Evolutionary conservation across 2,329 filamentous ascomycete species (phyloP).

Genomic region (Fusarium nematophilum): DNA sequence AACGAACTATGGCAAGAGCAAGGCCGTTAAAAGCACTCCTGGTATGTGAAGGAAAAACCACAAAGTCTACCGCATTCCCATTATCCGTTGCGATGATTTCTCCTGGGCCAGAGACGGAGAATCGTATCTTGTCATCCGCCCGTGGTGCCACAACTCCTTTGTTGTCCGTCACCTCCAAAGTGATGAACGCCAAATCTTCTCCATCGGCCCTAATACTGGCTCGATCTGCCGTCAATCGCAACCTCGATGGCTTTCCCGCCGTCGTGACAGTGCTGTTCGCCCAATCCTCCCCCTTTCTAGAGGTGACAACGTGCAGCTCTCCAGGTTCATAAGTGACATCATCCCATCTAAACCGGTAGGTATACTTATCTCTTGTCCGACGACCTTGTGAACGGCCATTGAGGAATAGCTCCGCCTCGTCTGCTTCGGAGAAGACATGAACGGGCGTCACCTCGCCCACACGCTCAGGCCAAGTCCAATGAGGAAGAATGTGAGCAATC

Average conservation of each 20-base stretch:
- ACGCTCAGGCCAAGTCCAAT: slow-evolving; percentile 66
- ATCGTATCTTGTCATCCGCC: slow-evolving; percentile 53
- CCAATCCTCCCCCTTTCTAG: slow-evolving; percentile 60
- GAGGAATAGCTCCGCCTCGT: slow-evolving; percentile 66
- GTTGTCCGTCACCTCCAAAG: slow-evolving; percentile 57
- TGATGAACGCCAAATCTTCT: slow-evolving; percentile 59
- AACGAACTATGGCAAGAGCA: slow-evolving; percentile 11
- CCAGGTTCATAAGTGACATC: slow-evolving; percentile 60
- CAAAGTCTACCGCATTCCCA: slow-evolving; percentile 8
- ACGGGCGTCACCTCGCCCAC: slow-evolving; percentile 62
- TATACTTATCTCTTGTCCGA: slow-evolving; percentile 46
- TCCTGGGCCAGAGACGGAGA: slow-evolving; percentile 10
- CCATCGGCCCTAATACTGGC: slow-evolving; percentile 54
- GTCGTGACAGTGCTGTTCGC: slow-evolving; percentile 56
- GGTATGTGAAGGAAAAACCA: slow-evolving; percentile 6
- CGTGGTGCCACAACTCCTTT: slow-evolving; percentile 56
- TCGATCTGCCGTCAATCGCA: slow-evolving; percentile 56
- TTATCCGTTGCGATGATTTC: slow-evolving; percentile 21
- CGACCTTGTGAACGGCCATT: slow-evolving; percentile 61
- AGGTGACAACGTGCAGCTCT: slow-evolving; percentile 59
- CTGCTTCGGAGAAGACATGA: slow-evolving; percentile 63
- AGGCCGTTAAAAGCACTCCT: slow-evolving; percentile 9
- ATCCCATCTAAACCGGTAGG: slow-evolving; percentile 67
- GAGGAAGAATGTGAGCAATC: slow-evolving; percentile 65
- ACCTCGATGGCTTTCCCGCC: slow-evolving; percentile 50